Conservation (phyloP, 306 rosid genomes). For the Cucurbita pepo region DNA sequence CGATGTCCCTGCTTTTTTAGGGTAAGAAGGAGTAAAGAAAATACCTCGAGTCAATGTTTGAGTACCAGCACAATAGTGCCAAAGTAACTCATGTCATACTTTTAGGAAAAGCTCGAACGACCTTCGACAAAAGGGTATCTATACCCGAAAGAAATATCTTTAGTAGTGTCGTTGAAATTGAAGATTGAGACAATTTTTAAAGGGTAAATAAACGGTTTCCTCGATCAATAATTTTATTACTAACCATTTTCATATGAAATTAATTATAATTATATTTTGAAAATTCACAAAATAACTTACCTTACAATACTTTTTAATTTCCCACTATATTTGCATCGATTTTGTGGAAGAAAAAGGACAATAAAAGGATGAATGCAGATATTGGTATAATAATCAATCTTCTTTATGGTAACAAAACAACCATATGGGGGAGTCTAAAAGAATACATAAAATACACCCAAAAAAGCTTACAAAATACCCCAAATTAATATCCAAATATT, state of each 20-base stretch:
- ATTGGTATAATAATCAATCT: background rate
- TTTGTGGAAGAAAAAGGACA: background rate
- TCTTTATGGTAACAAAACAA: background rate
- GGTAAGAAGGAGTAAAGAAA: background rate
- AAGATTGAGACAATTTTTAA: too few relatives aligned
- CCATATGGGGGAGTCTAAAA: background rate
- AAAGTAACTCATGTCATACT: background rate
- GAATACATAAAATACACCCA: background rate
- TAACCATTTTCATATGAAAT: too few relatives aligned
- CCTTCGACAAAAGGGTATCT: too few relatives aligned
- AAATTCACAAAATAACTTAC: too few relatives aligned
- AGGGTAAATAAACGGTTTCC: too few relatives aligned
- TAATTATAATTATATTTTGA: too few relatives aligned
- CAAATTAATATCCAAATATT: slow-evolving; percentile 8
- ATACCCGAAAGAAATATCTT: too few relatives aligned
- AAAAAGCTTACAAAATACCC: background rate
- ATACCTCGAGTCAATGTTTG: background rate
- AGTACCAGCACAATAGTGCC: accelerated
- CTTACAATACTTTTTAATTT: background rate
- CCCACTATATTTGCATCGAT: background rate
- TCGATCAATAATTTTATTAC: too few relatives aligned
- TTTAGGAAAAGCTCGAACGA: background rate
- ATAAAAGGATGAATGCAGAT: background rate
- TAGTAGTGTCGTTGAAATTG: too few relatives aligned
- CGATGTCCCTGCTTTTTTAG: too few relatives aligned